Base-by-base conservation (phyloP, 139 green algal genomes). In the Cymbomonas tetramitiformis region DNA sequence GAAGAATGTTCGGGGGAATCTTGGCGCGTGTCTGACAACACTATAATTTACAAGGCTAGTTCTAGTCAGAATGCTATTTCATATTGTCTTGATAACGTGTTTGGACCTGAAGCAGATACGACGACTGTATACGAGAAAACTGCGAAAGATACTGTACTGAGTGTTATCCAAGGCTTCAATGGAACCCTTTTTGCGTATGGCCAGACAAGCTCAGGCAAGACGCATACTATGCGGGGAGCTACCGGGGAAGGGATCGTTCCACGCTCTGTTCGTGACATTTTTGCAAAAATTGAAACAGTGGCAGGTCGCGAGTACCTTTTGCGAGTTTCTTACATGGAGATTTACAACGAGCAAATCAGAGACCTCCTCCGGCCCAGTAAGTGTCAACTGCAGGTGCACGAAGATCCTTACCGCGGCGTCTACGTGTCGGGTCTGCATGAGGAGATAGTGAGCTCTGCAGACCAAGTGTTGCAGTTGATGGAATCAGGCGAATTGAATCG, bases 131-230 rank as follows among this genome's bases (percentile, higher is more conserved):
- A n/a, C n/a, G n/a, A n/a, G n/a, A n/a, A n/a, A n/a, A n/a, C n/a
- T n/a, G n/a, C n/a, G n/a, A n/a, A n/a, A n/a, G n/a, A n/a, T n/a
- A n/a, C n/a, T n/a, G n/a, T n/a, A n/a, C n/a, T n/a, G n/a, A n/a
- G n/a, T n/a, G n/a, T n/a, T n/a, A n/a, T 98, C 25, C 90, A 98
- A 62, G 90, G 90, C 56, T 97, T 89, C 76, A 73, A 65, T 23
- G 89, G 95, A 15, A 96, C 89, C 80, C 75, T 97, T 19, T 97
- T 97, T 66, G 83, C 69, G 32, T 97, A 97, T 66, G 90, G 90
- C 29, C 90, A 97, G 78, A 97, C 90, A 5, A 90, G 90, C 2
- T 85, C 83, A 0, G 90, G 90, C 39, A 97, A 97, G 76, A 97
- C 90, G 4, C 79, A 94, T 81, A 97, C 90, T 2, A 97, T 97